phyloP scores from a whole-genome alignment of 148 eudicot species.

The Rhododendron mucronatum region DNA sequence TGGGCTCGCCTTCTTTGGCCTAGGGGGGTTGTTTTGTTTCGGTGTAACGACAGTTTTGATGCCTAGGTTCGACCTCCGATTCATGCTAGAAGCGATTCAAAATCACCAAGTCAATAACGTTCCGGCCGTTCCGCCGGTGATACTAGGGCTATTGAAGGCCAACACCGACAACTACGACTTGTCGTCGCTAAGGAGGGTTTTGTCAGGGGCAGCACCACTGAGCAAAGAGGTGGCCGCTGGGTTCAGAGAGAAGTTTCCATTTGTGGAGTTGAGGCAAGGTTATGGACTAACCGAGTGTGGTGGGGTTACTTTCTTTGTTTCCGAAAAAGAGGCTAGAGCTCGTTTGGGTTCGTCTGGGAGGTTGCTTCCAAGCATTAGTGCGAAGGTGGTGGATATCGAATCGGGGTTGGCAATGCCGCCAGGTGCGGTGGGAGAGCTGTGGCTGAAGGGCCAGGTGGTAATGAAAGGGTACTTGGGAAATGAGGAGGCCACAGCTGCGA shows the following conservation, averaged over 20 bases:
- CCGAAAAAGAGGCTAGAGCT: constrained; percentile 27
- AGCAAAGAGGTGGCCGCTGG: constrained; percentile 36
- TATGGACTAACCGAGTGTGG: constrained; percentile 54
- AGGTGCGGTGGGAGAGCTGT: constrained; percentile 36
- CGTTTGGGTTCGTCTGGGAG: constrained; percentile 30
- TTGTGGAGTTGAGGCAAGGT: constrained; percentile 47
- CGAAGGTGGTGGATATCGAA: constrained; percentile 40
- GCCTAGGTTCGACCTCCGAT: constrained; percentile 34
- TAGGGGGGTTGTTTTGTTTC: constrained; percentile 31
- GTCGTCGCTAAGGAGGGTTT: constrained; percentile 34
- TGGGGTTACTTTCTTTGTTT: constrained; percentile 27
- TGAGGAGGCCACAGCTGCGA: constrained; percentile 36
- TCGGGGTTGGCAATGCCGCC: constrained; percentile 34
- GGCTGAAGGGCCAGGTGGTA: constrained; percentile 39
- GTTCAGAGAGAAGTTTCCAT: constrained; percentile 41
- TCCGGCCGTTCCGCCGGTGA: constrained; percentile 50
- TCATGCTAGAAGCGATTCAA: constrained; percentile 39
- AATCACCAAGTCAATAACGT: constrained; percentile 32
- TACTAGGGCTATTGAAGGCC: constrained; percentile 36
- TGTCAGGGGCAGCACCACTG: constrained; percentile 51
- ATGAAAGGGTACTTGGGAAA: constrained; percentile 48
- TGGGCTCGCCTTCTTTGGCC: constrained; percentile 36
- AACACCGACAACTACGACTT: constrained; percentile 22
- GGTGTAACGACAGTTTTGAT: constrained; percentile 34
- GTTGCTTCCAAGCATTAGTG: constrained; percentile 33